A percentile compares a stretch with the other conserved stretches of the same genome.
These are phyloP conservation scores for Canavalia gladiata DNA, from an alignment of 306 rosid genomes.

Conservation along the genomic window DNA sequence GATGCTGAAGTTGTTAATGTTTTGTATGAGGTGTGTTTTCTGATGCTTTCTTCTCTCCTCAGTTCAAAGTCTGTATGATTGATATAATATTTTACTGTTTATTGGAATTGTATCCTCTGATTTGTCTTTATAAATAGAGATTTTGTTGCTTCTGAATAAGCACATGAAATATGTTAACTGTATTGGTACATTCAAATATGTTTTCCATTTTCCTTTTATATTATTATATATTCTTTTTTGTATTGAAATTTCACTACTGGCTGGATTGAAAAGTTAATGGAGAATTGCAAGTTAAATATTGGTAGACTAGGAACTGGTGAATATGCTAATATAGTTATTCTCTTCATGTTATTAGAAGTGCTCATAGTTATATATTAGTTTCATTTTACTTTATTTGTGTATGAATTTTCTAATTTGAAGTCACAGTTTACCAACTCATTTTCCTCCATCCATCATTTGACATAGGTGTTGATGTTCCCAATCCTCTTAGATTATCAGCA, in stretches of 20 bases:
- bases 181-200: conserved; percentile 22
- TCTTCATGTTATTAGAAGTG: conserved; percentile 17
- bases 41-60: conserved; percentile 27
- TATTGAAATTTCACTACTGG: neutral
- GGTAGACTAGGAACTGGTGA: conserved; percentile 19
- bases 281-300: conserved; percentile 29
- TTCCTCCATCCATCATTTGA: conserved; percentile 17
- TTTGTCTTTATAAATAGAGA: conserved; percentile 12
- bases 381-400: conserved; percentile 29
- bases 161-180: conserved; percentile 37
- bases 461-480: conserved; percentile 93
- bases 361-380: conserved; percentile 3
- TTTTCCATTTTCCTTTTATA: conserved; percentile 34
- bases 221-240: neutral
- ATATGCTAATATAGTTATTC: conserved; percentile 21
- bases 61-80: conserved; percentile 26
- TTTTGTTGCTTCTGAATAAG: conserved; percentile 37
- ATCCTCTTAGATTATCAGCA: conserved; percentile 76
- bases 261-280: conserved; percentile 1
- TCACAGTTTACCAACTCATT: conserved; percentile 34
- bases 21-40: conserved; percentile 76
- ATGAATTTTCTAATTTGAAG: conserved; percentile 27
- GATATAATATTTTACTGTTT: conserved; percentile 34
- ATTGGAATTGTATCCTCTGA: conserved; percentile 25
- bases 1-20: conserved; percentile 80